Base-by-base conservation (phyloP, 169 alveolate species). In the Eimeria zaria region DNA sequence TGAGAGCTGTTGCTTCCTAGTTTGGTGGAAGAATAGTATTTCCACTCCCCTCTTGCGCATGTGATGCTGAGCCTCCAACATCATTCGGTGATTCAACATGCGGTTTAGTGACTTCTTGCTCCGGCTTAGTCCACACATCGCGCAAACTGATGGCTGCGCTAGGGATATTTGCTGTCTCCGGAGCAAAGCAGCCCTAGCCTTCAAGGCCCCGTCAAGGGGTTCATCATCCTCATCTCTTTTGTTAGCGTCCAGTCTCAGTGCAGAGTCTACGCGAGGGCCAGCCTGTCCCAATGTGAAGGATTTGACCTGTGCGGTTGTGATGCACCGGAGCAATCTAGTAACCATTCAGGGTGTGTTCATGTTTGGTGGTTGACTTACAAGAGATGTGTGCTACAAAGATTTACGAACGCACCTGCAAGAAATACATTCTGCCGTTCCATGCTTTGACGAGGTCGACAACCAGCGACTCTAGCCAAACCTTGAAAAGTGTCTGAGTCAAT, bases 61-160 rank as follows among this genome's bases (percentile, higher is more conserved):
- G 73, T 95, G 97, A n/a, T 95, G 97, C 78, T 84, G 97, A 39
- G 95, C 91, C 67, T 95, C 97, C 71, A 95, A 95, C 97, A 95
- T 95, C 97, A 95, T 95, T n/a, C 97, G 89, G 78, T 64, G 89
- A 33, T 95, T 95, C 84, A 95, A 30, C 60, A 51, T 58, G 64
- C 91, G 91, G 74, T 24, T 71, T 33, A 95, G 90, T 24, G 84
- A 71, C 33, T 85, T 78, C 84, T 95, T 95, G 90, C 85, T 69
- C 80, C 85, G 95, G 60, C 46, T 69, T 30, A 95, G 53, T 53
- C 97, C 97, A 41, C 97, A 95, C 97, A 85, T 84, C 24, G 91
- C 87, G 74, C 97, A 95, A 9, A 94, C 64, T n/a, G 96, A 46
- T 39, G 96, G 96, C 81, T 62, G 94, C 3, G 83, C 81, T 41